Evolutionary conservation across 2,329 filamentous ascomycete genomes (phyloP), one percentile per base, ranked within the genome.

Genomic region (Grosmannia serpens): DNA sequence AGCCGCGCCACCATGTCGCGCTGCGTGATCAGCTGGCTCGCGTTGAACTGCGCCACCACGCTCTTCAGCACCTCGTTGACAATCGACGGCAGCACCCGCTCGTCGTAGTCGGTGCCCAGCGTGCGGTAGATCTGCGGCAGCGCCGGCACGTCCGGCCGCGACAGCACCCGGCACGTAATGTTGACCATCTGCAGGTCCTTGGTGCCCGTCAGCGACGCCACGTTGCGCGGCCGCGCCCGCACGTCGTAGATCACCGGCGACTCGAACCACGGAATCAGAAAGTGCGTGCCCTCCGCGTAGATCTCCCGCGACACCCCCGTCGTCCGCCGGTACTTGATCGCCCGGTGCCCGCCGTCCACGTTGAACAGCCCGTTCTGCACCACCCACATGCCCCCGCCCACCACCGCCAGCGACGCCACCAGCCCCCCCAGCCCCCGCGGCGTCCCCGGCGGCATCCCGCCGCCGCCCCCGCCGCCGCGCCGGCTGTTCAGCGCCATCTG

Each of bases 171-270:
- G 76, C 94, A 99, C 70, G 92, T 99, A 72, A 99, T 97, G 83
- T 99, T 99, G 71, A 97, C 94, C 94, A 99, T 99, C 79, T 99
- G 94, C 75, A 99, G 78, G 75, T 99, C 94, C 81, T 99, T 99
- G 70, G 94, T 99, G 67, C 94, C 94, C 61, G 94, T 99, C 65
- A 99, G 83, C 65, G 94, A 97, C 65, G 94, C 88, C 67, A 99
- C 91, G 70, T 95, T 96, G 71, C 94, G 86, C 68, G 94, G 94
- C 80, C 92, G 96, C 61, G 94, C 94, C 75, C 94, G 92, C 67
- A 99, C 94, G 73, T 99, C 92, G 79, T 97, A 99, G 67, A 91
- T 86, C 73, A 99, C 85, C 56, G 94, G 91, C 5, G 91, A 96
- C 76, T 99, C 94, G 74, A 99, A 87, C 94, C 94, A 99, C 55